Base-by-base conservation (phyloP, 306 rosid genomes). In the Leucaena leucocephala region DNA sequence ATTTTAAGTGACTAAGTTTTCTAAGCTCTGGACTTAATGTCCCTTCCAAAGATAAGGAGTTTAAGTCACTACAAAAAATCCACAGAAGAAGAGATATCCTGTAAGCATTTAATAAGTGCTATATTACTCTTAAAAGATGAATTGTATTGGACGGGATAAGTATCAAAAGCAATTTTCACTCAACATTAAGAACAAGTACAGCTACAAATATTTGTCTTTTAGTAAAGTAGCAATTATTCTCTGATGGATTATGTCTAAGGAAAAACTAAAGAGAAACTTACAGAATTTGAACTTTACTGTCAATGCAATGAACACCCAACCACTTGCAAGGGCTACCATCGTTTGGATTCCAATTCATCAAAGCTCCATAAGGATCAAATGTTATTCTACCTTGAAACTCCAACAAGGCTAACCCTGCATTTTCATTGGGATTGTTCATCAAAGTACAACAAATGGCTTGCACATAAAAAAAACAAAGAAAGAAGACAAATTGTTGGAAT, bases 11-110 rank as follows among this genome's bases (percentile, higher is more conserved):
- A 76, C 77, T 17, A 72, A 96, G 96, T 82, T 88, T 89, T 81
- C 94, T 91, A 74, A 96, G 90, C 85, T 85, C 91, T 46, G 98
- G 98, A 12, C 89, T 82, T 87, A 96, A 86, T 49, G 92, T 89
- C 84, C 99, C 99, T 81, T 82, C 88, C 90, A 96, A 84, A 73
- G 90, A 85, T 80, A 84, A 84, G 21, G 83, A 84, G 48, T 77
- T 85, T 71, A 96, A 84, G 82, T 89, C 81, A 85, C 99, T 96
- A 59, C 84, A 86, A 85, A 19, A 74, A 75, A 70, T 44, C 44
- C 67, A 57, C 58, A 74, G 78, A 27, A 27, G 80, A 75, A 74
- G 42, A 49, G 83, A 74, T 68, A 45, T 72, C 75, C 55, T 46
- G 4, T 65, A 64, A 85, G 80, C 77, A 71, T n/a, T 67, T 42